Evolutionary conservation across 768 basidiomycete species (phyloP), one percentile per base, ranked within the genome.

Genomic region (Amanita pseudoporphyria): DNA sequence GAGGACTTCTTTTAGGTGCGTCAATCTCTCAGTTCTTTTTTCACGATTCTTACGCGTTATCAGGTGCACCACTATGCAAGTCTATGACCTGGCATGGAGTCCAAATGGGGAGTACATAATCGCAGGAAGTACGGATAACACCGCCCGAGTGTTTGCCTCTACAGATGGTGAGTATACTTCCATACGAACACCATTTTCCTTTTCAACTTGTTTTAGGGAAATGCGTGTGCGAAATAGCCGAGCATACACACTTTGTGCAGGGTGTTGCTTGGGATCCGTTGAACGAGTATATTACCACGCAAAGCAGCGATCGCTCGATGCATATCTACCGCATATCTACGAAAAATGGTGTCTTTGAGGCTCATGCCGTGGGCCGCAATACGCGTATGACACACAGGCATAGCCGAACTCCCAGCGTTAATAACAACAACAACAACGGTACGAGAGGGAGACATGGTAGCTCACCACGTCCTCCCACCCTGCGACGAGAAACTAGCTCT

Each of bases 201-300:
- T 18, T 28, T 30, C 21, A 52, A 19, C 18, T 24, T 32, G 30
- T 38, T 44, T 5, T 26, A 91, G 91, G 91, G 24, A 84, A 86
- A 71, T 88, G 87, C 59, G 76, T 96, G 10, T 79, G 82, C 57
- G 89, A 93, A 63, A 86, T 94, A 53, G 85, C 89, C 1, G 95
- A 98, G 59, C 96, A 99, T 65, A 81, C 77, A 30, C 95, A 98
- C 65, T 97, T 89, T 61, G 96, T 99, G 0, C 96, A 99, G 70
- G 96, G 96, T 7, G 96, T 98, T 24, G 90, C 95, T 0, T 99
- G 96, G 96, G 96, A 99, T 56, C 96, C 96, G 1, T 67, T 96
- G 58, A 93, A 95, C 63, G 91, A 96, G 64, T 98, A 87, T 61
- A 89, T 99, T 53, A 94, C 96, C 3, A 98, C 96, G 0, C 96